Evolutionary conservation across 306 rosid genomes (phyloP).

Genomic region (Rosa multiflora): DNA sequence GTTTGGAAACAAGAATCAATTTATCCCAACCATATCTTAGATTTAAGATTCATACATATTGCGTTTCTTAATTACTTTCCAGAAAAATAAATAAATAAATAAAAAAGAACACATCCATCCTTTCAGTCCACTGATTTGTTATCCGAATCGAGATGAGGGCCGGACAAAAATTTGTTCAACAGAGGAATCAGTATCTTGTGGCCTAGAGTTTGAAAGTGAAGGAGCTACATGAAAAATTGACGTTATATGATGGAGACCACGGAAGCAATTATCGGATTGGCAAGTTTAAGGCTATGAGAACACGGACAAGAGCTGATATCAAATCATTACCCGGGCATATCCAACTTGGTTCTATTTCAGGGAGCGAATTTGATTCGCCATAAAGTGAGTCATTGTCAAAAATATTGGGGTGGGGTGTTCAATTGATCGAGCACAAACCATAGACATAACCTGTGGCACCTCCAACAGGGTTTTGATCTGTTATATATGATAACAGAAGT

Average conservation of each 20-base stretch:
- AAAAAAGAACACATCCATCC: not conserved
- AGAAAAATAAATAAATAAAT: too few species aligned
- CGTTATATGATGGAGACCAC: not conserved
- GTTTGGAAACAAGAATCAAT: too few species aligned
- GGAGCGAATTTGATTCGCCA: slow-evolving; percentile 25
- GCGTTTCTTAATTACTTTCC: not conserved
- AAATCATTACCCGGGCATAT: not conserved
- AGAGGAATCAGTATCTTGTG: not conserved
- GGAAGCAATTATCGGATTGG: not conserved
- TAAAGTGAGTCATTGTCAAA: slow-evolving; percentile 18
- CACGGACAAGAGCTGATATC: not conserved
- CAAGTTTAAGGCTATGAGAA: slow-evolving; percentile 1
- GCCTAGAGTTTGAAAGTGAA: not conserved
- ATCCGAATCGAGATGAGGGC: slow-evolving; percentile 1
- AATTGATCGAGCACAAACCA: too few species aligned
- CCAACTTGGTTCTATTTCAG: slow-evolving; percentile 10
- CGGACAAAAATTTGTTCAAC: not conserved
- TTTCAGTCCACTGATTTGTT: slow-evolving; percentile 10
- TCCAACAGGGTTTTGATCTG: too few species aligned
- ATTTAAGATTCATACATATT: too few species aligned
- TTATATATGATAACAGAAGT: too few species aligned
- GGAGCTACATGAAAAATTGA: slow-evolving; percentile 8
- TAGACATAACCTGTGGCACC: too few species aligned
- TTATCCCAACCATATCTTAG: too few species aligned
- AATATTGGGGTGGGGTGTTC: not conserved